These are phyloP conservation scores for Bremia lactucae DNA, from an alignment of 352 stramenopile genomes.

Conservation along the genomic window DNA sequence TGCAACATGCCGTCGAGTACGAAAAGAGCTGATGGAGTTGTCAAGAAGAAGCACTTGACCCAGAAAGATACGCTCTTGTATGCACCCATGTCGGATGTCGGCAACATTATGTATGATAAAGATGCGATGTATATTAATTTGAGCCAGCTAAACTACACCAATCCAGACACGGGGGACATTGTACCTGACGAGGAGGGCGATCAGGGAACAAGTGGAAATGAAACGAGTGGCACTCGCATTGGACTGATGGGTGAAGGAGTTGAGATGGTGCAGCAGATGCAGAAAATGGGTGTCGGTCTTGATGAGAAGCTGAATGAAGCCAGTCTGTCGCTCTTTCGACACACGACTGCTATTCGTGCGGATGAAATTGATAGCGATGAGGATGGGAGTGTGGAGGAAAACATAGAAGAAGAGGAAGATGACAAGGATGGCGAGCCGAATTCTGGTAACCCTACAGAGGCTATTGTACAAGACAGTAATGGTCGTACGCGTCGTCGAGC, in stretches of 20 bases:
- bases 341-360: constrained; percentile 69
- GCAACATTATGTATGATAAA: constrained; percentile 97
- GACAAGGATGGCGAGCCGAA: constrained; percentile 31
- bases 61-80: constrained; percentile 91
- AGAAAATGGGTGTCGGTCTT: constrained; percentile 84
- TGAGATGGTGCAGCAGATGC: constrained; percentile 92
- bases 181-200: constrained; percentile 46
- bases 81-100: constrained; percentile 89
- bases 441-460: constrained; percentile 53
- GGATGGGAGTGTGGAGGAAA: constrained; percentile 38
- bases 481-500: constrained; percentile 68
- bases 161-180: constrained; percentile 77
- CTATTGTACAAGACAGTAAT: constrained; percentile 51
- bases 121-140: constrained; percentile 99
- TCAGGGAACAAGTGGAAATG: constrained; percentile 12
- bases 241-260: constrained; percentile 70
- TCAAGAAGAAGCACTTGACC: constrained; percentile 84
- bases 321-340: constrained; percentile 94
- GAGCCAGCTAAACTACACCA: constrained; percentile 90
- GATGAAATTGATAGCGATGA: constrained; percentile 71
- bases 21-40: constrained; percentile 30
- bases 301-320: constrained; percentile 92
- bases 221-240: constrained; percentile 21
- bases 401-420: constrained; percentile 39
- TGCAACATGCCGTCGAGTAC: constrained; percentile 87